phyloP scores from a whole-genome alignment of 169 alveolate species.

The Perkinsus olseni region DNA sequence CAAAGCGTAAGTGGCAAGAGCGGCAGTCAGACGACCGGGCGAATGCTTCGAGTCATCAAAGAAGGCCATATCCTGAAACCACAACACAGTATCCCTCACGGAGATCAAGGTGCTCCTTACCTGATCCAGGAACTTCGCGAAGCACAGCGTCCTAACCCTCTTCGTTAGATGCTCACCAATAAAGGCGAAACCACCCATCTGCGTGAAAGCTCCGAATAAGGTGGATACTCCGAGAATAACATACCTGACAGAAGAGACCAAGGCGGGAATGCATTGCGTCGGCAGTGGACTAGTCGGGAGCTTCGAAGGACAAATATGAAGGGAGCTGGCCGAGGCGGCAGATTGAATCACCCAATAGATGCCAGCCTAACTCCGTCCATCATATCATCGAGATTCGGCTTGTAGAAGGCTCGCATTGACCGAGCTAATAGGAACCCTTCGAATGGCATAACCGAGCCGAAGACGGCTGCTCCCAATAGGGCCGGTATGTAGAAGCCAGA shows the following conservation, averaged over 20 bases:
- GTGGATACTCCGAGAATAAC: background rate
- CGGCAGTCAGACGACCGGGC: constrained; percentile 43
- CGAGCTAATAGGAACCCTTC: background rate
- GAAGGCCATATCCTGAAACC: constrained; percentile 39
- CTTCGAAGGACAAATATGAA: too few species aligned
- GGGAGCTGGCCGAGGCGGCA: too few species aligned
- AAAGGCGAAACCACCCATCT: background rate
- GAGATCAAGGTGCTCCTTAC: background rate
- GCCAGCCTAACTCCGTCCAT: background rate
- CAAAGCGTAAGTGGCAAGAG: constrained; percentile 20
- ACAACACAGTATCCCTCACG: background rate
- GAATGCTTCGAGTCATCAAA: constrained; percentile 42
- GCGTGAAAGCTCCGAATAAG: background rate
- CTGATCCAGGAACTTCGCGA: constrained; percentile 14
- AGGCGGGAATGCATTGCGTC: too few species aligned
- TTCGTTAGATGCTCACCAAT: background rate
- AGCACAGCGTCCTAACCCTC: background rate
- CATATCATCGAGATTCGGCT: background rate
- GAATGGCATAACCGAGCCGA: background rate
- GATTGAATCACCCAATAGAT: background rate
- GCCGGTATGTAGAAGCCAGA: background rate
- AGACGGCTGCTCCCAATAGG: background rate
- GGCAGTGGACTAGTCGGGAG: too few species aligned
- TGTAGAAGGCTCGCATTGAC: background rate
- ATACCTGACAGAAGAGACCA: background rate